Evolutionary conservation across 1,284 basidiomycete species (phyloP).

Genomic region (Leccinum subatratum): DNA sequence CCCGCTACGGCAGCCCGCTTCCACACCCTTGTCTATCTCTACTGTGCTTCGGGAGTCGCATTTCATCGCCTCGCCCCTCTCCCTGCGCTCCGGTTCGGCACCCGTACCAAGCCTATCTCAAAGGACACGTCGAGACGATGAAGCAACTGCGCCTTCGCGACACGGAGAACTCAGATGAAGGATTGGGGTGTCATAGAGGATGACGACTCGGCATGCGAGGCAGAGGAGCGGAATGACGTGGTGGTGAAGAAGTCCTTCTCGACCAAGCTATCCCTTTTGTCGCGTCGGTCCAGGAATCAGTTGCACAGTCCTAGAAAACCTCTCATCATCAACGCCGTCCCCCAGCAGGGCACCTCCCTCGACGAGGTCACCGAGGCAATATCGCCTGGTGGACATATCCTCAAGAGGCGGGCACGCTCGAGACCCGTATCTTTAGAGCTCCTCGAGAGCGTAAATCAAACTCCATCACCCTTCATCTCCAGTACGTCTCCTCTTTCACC

Average conservation of each 20-base stretch:
- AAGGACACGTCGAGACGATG: slow-evolving; percentile 60
- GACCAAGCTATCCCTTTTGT: slow-evolving; percentile 23
- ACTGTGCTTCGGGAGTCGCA: slow-evolving; percentile 34
- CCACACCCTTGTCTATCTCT: slow-evolving; percentile 48
- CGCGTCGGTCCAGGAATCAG: slow-evolving; percentile 27
- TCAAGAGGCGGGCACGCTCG: no score
- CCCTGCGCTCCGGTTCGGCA: slow-evolving; percentile 51
- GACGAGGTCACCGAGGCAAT: slow-evolving; percentile 63
- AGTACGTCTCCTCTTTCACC: slow-evolving; percentile 31
- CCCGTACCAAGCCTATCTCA: slow-evolving; percentile 52
- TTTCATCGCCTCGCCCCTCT: slow-evolving; percentile 67
- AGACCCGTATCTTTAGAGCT: slow-evolving; percentile 40
- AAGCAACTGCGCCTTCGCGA: slow-evolving; percentile 60
- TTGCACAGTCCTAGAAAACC: slow-evolving; percentile 25
- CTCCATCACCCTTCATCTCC: slow-evolving; percentile 40
- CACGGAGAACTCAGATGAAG: slow-evolving; percentile 40
- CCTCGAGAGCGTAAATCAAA: slow-evolving; percentile 44
- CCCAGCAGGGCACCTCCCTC: slow-evolving; percentile 36
- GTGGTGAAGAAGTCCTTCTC: slow-evolving; percentile 25
- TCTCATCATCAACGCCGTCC: slow-evolving; percentile 30
- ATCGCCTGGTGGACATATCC: slow-evolving; percentile 43
- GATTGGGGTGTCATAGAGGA: slow-evolving; percentile 39
- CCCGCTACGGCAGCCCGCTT: slow-evolving; percentile 40
- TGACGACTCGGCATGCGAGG: slow-evolving; percentile 49
- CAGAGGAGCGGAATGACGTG: slow-evolving; percentile 38